Evolutionary conservation across 257 asterid species (phyloP), one percentile per base, ranked within the genome.

Genomic region (Craterostigma plantagineum): DNA sequence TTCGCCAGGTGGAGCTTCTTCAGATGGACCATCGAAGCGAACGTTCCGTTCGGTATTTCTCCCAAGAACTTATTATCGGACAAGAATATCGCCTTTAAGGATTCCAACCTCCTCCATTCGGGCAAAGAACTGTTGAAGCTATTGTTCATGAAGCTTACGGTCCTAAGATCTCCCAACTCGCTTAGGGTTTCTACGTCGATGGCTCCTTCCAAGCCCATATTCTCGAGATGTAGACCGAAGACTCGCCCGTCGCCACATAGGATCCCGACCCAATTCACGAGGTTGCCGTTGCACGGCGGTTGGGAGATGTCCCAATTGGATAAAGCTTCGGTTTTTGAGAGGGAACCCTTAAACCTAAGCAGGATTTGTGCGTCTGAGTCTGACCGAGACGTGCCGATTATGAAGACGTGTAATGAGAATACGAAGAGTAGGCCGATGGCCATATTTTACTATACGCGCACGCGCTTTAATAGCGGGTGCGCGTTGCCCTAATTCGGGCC

Each of bases 1-100:
- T 60, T 48, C 1, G 66, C 67, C 60, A 79, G 35, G 53, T 76
- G 65, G 44, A 79, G 61, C 37, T 70, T 79, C 77, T 70, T 79
- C 46, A 79, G 45, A 0, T 63, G 63, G 4, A 14, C 4, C 84
- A 76, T 70, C 52, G 73, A 65, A 1, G 40, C 14, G 13, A 79
- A 79, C 12, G 55, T 13, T 9, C 4, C 14, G 7, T 17, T 10
- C 0, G 59, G 51, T 4, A 79, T 65, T 42, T 43, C 66, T 2
- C 84, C 78, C 0, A 71, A 61, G 18, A 79, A 79, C 50, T 62
- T 58, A 38, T 79, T 79, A 33, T 51, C 30, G 2, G 76, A 56
- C n/a, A 73, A 7, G 27, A 43, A 70, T 1, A 71, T 38, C 35
- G 69, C 45, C 53, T 73, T 76, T 16, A 79, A 38, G 1, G 54